These are phyloP conservation scores for Discostella stelligera DNA, from an alignment of 352 stramenopile species.

Conservation along the genomic window DNA sequence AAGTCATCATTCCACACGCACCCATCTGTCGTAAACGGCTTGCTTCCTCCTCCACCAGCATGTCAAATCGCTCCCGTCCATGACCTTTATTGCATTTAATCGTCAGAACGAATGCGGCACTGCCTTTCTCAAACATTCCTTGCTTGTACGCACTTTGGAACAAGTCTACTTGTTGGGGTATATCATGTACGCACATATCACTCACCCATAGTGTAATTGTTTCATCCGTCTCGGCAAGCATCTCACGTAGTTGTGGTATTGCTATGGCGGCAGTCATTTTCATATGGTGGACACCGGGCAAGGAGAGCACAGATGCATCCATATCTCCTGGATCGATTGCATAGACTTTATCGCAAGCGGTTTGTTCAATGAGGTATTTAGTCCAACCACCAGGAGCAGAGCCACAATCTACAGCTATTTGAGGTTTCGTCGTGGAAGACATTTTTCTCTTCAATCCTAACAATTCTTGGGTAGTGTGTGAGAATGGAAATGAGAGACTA, in stretches of 20 bases:
- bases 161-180: conserved; percentile 53
- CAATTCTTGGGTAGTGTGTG: not conserved
- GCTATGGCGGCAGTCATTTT: conserved; percentile 42
- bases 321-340: conserved; percentile 69
- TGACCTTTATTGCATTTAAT: conserved; percentile 66
- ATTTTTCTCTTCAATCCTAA: conserved; percentile 9
- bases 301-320: conserved; percentile 30
- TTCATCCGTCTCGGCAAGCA: conserved; percentile 9
- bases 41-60: conserved; percentile 41
- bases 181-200: conserved; percentile 71
- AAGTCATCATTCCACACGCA: conserved; percentile 33
- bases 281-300: conserved; percentile 31
- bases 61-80: conserved; percentile 49
- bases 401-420: conserved; percentile 62
- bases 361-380: conserved; percentile 60
- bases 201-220: conserved; percentile 50
- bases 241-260: conserved; percentile 26
- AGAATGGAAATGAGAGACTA: conserved; percentile 20
- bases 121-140: conserved; percentile 29
- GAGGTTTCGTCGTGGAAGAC: not conserved
- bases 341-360: conserved; percentile 44
- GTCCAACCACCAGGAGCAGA: conserved; percentile 69
- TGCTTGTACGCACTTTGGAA: conserved; percentile 42
- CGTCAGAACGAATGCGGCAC: conserved; percentile 61
- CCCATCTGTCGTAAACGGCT: conserved; percentile 8